A percentile compares a stretch with the other conserved stretches of the same genome.
These are phyloP conservation scores for Phytophthora sojae DNA, from an alignment of 352 stramenopile species.

Conservation along the genomic window DNA sequence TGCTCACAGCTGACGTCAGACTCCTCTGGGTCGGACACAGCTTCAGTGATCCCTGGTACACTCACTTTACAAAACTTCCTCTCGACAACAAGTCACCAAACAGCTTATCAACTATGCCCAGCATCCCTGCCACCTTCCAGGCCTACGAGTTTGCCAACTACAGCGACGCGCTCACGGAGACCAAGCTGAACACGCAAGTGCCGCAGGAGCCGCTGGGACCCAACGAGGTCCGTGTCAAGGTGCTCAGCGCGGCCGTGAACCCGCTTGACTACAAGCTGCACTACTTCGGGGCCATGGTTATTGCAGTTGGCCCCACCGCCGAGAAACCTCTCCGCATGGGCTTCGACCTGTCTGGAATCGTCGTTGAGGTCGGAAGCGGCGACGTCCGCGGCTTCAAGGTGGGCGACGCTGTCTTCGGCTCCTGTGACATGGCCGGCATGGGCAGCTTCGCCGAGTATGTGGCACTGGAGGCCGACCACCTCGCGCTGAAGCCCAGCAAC, in stretches of 20 bases:
- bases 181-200: slow-evolving; percentile 31
- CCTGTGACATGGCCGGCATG: slow-evolving; percentile 7
- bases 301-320: slow-evolving; percentile 16
- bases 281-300: slow-evolving; percentile 14
- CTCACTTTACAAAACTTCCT: slow-evolving; percentile 17
- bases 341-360: slow-evolving; percentile 44
- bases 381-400: slow-evolving; percentile 35
- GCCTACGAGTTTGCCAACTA: slow-evolving; percentile 37
- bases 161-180: slow-evolving; percentile 19
- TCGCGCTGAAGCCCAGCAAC: slow-evolving; percentile 26
- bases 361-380: slow-evolving; percentile 20
- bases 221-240: slow-evolving; percentile 28
- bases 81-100: slow-evolving; percentile 14
- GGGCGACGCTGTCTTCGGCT: slow-evolving; percentile 39
- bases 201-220: slow-evolving; percentile 20
- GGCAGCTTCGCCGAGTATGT: slow-evolving; percentile 39
- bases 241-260: slow-evolving; percentile 35
- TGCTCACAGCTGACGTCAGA: background rate
- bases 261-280: slow-evolving; percentile 45
- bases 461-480: slow-evolving; percentile 15
- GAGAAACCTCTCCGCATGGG: slow-evolving; percentile 48
- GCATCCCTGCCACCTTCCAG: slow-evolving; percentile 29
- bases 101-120: slow-evolving; percentile 10
- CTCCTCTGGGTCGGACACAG: background rate
- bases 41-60: background rate